A percentile compares a stretch with the other conserved stretches of the same genome.
Conservation (phyloP, 2,329 filamentous ascomycete species). For the Myriosclerotinia curreyana region DNA sequence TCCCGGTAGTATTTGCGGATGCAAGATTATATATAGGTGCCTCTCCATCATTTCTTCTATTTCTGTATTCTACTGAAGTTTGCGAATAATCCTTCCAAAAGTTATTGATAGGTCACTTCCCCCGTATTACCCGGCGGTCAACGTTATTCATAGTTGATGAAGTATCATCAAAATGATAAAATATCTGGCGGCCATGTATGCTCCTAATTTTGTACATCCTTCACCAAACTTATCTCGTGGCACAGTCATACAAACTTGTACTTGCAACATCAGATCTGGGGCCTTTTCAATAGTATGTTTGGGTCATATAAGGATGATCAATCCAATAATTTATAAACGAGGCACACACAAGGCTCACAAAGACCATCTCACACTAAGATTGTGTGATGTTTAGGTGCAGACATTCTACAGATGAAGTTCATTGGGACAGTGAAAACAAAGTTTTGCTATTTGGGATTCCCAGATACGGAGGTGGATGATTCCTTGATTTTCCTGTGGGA, state of each 20-base stretch:
- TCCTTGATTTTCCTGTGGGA: not conserved
- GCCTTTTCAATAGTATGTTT: too few species aligned
- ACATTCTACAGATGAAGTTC: too few species aligned
- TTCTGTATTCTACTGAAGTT: not conserved
- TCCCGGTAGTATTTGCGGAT: not conserved
- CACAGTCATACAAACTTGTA: not conserved
- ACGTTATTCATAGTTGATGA: not conserved
- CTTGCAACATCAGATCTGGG: not conserved
- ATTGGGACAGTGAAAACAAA: not conserved
- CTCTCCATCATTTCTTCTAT: not conserved
- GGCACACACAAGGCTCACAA: too few species aligned
- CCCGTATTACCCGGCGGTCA: not conserved
- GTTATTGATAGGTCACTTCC: not conserved
- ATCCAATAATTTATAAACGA: too few species aligned
- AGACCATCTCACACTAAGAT: too few species aligned
- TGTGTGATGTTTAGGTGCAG: not conserved
- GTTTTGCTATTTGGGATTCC: not conserved
- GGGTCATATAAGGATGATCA: not conserved
- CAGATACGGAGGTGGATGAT: too few species aligned
- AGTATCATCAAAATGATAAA: not conserved
- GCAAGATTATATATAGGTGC: not conserved
- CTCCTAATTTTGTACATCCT: not conserved
- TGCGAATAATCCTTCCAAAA: not conserved
- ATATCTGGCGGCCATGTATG: not conserved
- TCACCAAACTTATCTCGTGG: not conserved